Conservation (phyloP, 805 yeast species). For the Dipodascopsis tothii region DNA sequence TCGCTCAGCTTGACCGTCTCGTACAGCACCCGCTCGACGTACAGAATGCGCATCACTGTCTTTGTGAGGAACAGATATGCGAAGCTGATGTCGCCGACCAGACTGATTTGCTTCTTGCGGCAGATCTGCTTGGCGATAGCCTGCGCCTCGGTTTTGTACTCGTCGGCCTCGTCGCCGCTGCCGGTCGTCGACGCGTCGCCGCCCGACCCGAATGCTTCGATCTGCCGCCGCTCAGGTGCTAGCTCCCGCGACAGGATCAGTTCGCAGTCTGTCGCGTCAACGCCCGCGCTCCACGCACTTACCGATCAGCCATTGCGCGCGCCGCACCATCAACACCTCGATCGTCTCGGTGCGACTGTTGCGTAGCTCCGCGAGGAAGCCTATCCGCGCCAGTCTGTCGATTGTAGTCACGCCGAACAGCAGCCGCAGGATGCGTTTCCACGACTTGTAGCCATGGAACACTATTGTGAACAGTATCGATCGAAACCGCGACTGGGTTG, state of each 20-base stretch:
- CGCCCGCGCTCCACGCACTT: not conserved
- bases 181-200: too few species aligned
- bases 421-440: slow-evolving; percentile 11
- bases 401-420: slow-evolving; percentile 9
- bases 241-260: slow-evolving; percentile 14
- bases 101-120: slow-evolving; percentile 13
- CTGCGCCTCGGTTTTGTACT: too few species aligned
- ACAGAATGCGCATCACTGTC: slow-evolving; percentile 6
- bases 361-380: slow-evolving; percentile 9
- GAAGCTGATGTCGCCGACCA: not conserved
- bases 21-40: slow-evolving; percentile 6
- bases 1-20: slow-evolving; percentile 4
- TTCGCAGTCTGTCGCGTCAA: slow-evolving; percentile 6
- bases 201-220: slow-evolving; percentile 6
- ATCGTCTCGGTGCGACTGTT: not conserved
- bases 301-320: slow-evolving; percentile 20
- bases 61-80: slow-evolving; percentile 7
- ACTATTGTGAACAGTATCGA: too few species aligned
- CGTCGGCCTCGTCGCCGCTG: too few species aligned
- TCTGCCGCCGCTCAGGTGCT: slow-evolving; percentile 6
- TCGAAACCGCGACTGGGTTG: too few species aligned
- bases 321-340: slow-evolving; percentile 7
- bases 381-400: slow-evolving; percentile 15
- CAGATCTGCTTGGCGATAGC: slow-evolving; percentile 11
- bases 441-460: slow-evolving; percentile 6